phyloP scores from a whole-genome alignment of 148 eudicot species.

The Rhododendron williamsianum region DNA sequence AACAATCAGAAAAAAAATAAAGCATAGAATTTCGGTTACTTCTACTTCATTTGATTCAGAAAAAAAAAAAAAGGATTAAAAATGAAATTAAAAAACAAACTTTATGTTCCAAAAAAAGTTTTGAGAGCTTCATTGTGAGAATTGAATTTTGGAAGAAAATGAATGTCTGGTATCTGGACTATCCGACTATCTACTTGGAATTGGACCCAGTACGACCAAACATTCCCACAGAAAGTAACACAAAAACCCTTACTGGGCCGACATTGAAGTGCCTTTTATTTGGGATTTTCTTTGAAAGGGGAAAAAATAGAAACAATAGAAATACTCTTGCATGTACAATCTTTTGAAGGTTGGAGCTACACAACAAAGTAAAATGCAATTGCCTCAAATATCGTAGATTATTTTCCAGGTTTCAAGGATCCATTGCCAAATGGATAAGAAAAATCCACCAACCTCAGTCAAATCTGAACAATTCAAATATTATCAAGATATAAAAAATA shows the following conservation, averaged over 20 bases:
- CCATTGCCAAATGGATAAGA: neutral
- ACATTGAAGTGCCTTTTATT: neutral
- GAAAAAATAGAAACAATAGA: too few relatives aligned
- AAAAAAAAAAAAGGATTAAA: too few relatives aligned
- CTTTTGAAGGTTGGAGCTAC: too few relatives aligned
- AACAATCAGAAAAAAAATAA: too few relatives aligned
- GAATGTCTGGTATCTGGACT: neutral
- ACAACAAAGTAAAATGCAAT: neutral
- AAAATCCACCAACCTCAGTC: neutral
- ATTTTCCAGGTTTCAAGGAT: too few relatives aligned
- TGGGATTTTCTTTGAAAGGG: neutral
- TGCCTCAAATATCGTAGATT: neutral
- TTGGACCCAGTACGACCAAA: neutral
- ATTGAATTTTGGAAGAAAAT: too few relatives aligned
- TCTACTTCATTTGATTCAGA: too few relatives aligned
- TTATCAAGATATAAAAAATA: neutral
- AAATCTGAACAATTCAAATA: too few relatives aligned
- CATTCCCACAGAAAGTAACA: neutral
- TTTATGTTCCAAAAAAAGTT: neutral
- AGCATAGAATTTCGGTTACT: too few relatives aligned
- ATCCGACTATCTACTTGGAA: neutral
- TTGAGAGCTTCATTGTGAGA: too few relatives aligned
- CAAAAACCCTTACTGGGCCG: neutral
- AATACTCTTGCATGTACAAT: too few relatives aligned
- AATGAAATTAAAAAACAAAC: neutral